Evolutionary conservation across 768 basidiomycete species (phyloP).

Genomic region (Mrakia frigida): DNA sequence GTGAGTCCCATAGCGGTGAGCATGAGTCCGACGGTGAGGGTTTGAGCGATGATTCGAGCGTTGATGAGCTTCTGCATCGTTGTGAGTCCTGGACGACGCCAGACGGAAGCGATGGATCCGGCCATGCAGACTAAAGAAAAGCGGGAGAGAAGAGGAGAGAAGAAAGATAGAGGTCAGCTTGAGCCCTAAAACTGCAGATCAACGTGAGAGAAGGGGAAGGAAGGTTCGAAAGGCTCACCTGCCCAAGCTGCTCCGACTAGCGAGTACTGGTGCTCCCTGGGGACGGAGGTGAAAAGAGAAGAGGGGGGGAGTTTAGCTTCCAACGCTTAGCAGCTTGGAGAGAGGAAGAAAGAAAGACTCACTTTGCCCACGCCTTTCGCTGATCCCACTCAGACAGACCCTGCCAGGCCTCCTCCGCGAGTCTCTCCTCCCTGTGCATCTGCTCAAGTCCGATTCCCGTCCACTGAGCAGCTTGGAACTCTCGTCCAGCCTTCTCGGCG

Average conservation of each 20-base stretch:
- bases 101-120: background rate
- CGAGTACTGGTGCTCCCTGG: constrained; percentile 11
- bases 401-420: too few species aligned
- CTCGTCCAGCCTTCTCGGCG: constrained; percentile 7
- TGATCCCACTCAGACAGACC: background rate
- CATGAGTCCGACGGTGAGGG: constrained; percentile 6
- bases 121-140: background rate
- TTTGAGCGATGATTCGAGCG: constrained; percentile 17
- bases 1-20: background rate
- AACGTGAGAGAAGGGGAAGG: background rate
- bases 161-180: background rate
- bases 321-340: background rate
- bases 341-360: background rate
- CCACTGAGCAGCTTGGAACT: constrained; percentile 2
- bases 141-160: background rate
- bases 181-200: too few species aligned
- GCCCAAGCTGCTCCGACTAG: constrained; percentile 13
- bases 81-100: background rate
- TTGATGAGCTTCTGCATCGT: constrained; percentile 18
- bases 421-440: background rate
- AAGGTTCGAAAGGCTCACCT: background rate
- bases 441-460: constrained; percentile 2
- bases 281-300: background rate
- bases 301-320: background rate
- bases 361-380: background rate